Conservation (phyloP, 331 rosid species). For the Telfairia occidentalis region DNA sequence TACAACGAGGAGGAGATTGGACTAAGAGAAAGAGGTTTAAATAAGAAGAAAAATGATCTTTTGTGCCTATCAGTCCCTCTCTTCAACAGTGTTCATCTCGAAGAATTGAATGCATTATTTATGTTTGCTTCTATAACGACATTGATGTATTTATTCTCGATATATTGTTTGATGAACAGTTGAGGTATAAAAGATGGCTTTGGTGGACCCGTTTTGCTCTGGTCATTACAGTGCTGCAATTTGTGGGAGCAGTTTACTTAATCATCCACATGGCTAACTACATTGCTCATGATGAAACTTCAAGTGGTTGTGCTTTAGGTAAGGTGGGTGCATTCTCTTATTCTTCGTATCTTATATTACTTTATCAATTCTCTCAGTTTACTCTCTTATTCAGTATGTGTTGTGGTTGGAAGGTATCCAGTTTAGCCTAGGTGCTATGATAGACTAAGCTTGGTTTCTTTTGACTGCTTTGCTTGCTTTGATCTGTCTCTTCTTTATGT, state of each 20-base stretch:
- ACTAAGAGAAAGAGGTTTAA: too few relatives aligned
- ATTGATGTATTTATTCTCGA: neutral
- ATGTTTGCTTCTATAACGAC: neutral
- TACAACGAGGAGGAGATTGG: too few relatives aligned
- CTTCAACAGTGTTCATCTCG: neutral
- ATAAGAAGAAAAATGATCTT: too few relatives aligned
- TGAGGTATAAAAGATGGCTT: slow-evolving; percentile 57
- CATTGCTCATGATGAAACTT: slow-evolving; percentile 18
- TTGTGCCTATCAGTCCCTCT: too few relatives aligned
- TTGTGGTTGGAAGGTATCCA: neutral
- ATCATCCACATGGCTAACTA: slow-evolving; percentile 21
- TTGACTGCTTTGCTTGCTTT: neutral
- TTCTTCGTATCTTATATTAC: neutral
- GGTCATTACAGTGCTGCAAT: slow-evolving; percentile 37
- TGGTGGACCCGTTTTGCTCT: slow-evolving; percentile 62
- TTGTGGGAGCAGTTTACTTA: slow-evolving; percentile 46
- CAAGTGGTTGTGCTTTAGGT: slow-evolving; percentile 46
- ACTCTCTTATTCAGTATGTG: neutral
- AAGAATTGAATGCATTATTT: neutral
- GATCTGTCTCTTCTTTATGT: neutral
- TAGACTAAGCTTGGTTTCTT: neutral
- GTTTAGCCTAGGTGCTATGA: neutral
- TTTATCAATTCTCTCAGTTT: neutral
- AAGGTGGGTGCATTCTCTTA: slow-evolving; percentile 20
- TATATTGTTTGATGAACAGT: slow-evolving; percentile 30